Evolutionary conservation across 768 basidiomycete genomes (phyloP).

Genomic region (Panellus pusillus): DNA sequence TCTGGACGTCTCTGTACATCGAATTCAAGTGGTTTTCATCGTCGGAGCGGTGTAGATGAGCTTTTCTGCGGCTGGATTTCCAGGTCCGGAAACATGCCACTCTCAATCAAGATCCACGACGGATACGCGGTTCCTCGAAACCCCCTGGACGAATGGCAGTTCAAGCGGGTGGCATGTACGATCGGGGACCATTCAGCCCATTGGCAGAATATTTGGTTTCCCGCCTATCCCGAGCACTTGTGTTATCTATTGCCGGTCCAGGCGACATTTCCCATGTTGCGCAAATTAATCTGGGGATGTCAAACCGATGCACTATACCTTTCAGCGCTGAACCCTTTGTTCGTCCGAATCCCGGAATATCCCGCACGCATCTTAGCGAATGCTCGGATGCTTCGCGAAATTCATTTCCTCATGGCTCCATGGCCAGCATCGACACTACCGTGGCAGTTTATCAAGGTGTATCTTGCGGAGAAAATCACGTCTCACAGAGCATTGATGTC

Average conservation of each 20-base stretch:
- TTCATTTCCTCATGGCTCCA: not conserved
- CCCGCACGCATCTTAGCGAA: no score
- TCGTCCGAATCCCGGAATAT: not conserved
- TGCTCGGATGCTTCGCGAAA: not conserved
- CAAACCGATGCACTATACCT: no score
- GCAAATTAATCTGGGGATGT: not conserved
- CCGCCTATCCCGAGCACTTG: not conserved
- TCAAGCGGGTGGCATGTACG: not conserved
- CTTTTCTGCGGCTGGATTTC: not conserved
- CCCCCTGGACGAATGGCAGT: not conserved
- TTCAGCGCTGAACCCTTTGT: no score
- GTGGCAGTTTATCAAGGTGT: not conserved
- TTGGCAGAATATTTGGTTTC: slow-evolving; percentile 1
- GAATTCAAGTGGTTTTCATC: not conserved
- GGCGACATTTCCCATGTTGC: not conserved
- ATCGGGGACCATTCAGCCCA: not conserved
- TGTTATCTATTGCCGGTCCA: not conserved
- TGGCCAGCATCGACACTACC: not conserved
- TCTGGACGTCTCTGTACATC: slow-evolving; percentile 3
- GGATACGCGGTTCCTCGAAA: not conserved
- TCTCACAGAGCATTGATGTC: not conserved
- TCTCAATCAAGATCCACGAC: not conserved
- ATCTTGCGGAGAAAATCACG: not conserved
- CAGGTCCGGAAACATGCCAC: not conserved
- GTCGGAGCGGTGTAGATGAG: not conserved